Base-by-base conservation (phyloP, 2,329 filamentous ascomycete species). In the Verticillium longisporum region DNA sequence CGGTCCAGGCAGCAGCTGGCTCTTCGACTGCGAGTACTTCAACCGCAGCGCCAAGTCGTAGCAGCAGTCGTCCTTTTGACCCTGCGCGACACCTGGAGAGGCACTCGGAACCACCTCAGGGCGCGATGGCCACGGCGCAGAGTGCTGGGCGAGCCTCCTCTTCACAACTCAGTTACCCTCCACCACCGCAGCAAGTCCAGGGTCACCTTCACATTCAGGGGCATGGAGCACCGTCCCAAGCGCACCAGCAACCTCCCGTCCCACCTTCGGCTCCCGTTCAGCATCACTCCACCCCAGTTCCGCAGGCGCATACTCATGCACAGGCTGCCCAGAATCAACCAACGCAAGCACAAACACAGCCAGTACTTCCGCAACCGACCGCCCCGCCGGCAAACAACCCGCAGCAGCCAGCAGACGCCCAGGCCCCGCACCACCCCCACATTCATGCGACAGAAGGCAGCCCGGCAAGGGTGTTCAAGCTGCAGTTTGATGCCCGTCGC, bases 401-500 rank as follows among this genome's bases (percentile, higher is more conserved):
- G 57, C 59, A 55, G 10, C 66, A 65, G 33, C 38, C 66, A 6
- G 66, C 63, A 60, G 66, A 63, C 1, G 63, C 66, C 4, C 70
- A 68, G 56, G 69, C 68, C 6, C 63, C 57, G 9, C 72, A 78
- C 50, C 78, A 83, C 60, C 79, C 78, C 3, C 80, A 82, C 63
- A 78, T 81, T 10, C 69, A 72, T 1, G 71, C 74, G 41, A 71
- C 75, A 7, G 82, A 84, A 64, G 74, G 77, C 36, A 79, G 77
- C 60, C 77, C 80, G 11, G 78, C 81, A 7, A 77, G 95, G 31
- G 90, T 99, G 3, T 99, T 98, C 80, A 99, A 99, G 75, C 80
- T 98, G 38, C 95, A 99, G 73, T 99, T 97, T 67, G 95, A 99
- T 71, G 91, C 92, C 1, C 85, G 92, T 26, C 88, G 93, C 68